phyloP scores from a whole-genome alignment of 441 rosid genomes.

The Manihot esculenta region DNA sequence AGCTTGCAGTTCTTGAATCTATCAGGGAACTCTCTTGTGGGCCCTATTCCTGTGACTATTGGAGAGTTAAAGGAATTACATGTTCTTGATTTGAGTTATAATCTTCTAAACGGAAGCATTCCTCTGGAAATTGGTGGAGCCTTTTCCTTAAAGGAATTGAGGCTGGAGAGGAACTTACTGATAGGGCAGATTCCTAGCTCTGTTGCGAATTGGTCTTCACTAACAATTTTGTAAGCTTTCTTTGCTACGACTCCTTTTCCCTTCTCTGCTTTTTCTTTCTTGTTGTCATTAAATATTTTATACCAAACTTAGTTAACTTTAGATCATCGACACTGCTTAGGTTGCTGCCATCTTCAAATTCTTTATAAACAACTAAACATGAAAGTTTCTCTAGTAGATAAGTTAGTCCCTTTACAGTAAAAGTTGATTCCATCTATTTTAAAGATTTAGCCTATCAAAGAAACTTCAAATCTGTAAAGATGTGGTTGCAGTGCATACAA shows the following conservation, averaged over 20 bases:
- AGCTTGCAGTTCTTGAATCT: constrained; percentile 60
- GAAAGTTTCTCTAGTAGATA: background rate
- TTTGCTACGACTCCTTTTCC: too few relatives aligned
- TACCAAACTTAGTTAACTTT: too few relatives aligned
- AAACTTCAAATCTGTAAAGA: background rate
- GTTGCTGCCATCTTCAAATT: too few relatives aligned
- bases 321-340: too few relatives aligned
- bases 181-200: constrained; percentile 67
- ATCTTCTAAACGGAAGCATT: constrained; percentile 64
- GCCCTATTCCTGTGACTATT: constrained; percentile 56
- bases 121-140: constrained; percentile 71
- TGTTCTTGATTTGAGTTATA: constrained; percentile 66
- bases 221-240: constrained; percentile 63
- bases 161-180: constrained; percentile 58
- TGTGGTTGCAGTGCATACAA: background rate
- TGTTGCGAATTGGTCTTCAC: constrained; percentile 55
- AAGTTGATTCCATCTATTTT: background rate
- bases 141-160: constrained; percentile 50
- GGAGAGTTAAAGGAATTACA: constrained; percentile 46
- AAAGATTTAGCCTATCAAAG: background rate
- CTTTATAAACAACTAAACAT: background rate
- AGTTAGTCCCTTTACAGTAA: background rate
- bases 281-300: too few relatives aligned
- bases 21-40: constrained; percentile 61
- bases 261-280: too few relatives aligned